phyloP scores from a whole-genome alignment of 805 yeast species.

The Jamesozyma jinghongensis region DNA sequence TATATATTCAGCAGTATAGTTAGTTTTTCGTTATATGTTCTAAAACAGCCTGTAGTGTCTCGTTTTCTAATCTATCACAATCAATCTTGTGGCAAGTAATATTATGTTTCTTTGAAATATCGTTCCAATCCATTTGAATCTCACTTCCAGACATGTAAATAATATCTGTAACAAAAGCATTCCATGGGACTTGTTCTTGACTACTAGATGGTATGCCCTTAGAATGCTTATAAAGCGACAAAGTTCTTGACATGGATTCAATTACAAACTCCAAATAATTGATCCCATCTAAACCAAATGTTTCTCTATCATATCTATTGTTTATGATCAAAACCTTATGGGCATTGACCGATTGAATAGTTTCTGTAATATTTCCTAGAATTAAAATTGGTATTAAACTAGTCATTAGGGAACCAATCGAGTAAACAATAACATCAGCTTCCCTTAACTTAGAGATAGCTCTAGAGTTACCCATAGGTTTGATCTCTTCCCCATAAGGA shows the following conservation, averaged over 20 bases:
- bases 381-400: slow-evolving; percentile 74
- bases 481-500: slow-evolving; percentile 79
- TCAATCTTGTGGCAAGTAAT: slow-evolving; percentile 36
- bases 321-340: slow-evolving; percentile 58
- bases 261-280: slow-evolving; percentile 50
- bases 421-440: slow-evolving; percentile 54
- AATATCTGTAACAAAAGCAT: slow-evolving; percentile 52
- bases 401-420: slow-evolving; percentile 86
- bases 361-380: slow-evolving; percentile 61
- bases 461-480: slow-evolving; percentile 60
- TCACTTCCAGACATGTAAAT: slow-evolving; percentile 44
- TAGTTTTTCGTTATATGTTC: neutral
- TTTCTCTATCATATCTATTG: slow-evolving; percentile 73
- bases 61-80: slow-evolving; percentile 20
- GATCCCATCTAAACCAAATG: slow-evolving; percentile 52
- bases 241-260: slow-evolving; percentile 23
- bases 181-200: slow-evolving; percentile 28
- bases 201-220: slow-evolving; percentile 9
- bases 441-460: slow-evolving; percentile 43
- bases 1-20: no score
- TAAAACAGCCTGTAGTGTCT: slow-evolving; percentile 10
- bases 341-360: slow-evolving; percentile 34
- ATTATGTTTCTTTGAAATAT: slow-evolving; percentile 33
- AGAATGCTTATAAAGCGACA: slow-evolving; percentile 14
- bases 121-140: slow-evolving; percentile 39